Percentiles rank a stretch among this genome's conserved stretches.
phyloP scores from a whole-genome alignment of 1,139 yeast genomes.

The Saccharomyces hybrid region DNA sequence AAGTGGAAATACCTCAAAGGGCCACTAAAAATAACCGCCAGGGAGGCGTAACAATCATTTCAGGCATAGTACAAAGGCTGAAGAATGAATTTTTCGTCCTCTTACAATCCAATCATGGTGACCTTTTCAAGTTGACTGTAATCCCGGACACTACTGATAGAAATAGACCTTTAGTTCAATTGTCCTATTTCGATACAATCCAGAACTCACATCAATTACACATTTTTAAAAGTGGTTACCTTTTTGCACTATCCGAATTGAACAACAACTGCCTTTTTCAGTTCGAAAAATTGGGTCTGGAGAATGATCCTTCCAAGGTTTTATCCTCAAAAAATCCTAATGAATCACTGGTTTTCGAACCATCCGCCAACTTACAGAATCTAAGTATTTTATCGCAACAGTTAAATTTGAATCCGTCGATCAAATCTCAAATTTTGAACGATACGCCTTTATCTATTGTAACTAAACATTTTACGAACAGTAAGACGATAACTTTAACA shows the following conservation, averaged over 20 bases:
- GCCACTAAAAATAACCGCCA: slow-evolving; percentile 13
- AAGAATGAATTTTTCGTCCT: slow-evolving; percentile 59
- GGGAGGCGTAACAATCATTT: slow-evolving; percentile 34
- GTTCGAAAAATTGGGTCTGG: slow-evolving; percentile 67
- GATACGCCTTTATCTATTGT: slow-evolving; percentile 21
- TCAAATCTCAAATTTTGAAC: slow-evolving; percentile 38
- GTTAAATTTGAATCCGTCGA: slow-evolving; percentile 51
- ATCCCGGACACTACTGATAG: slow-evolving; percentile 37
- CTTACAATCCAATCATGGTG: slow-evolving; percentile 67
- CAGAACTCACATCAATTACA: slow-evolving; percentile 50
- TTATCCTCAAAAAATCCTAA: slow-evolving; percentile 32
- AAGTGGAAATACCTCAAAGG: slow-evolving; percentile 49
- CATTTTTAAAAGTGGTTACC: slow-evolving; percentile 67
- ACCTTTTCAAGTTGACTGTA: slow-evolving; percentile 62
- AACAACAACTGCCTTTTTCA: slow-evolving; percentile 65
- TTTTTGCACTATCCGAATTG: slow-evolving; percentile 58
- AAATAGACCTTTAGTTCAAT: slow-evolving; percentile 34
- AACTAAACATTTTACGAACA: slow-evolving; percentile 24
- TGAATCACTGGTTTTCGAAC: slow-evolving; percentile 29
- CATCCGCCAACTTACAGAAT: slow-evolving; percentile 42
- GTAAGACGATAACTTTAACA: slow-evolving; percentile 23
- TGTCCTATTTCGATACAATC: slow-evolving; percentile 73
- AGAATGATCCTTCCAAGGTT: slow-evolving; percentile 33
- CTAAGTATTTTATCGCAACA: slow-evolving; percentile 50
- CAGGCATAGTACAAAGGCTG: slow-evolving; percentile 58